These are phyloP conservation scores for Neonectria faginata DNA, from an alignment of 2,329 filamentous ascomycete species.

Conservation along the genomic window DNA sequence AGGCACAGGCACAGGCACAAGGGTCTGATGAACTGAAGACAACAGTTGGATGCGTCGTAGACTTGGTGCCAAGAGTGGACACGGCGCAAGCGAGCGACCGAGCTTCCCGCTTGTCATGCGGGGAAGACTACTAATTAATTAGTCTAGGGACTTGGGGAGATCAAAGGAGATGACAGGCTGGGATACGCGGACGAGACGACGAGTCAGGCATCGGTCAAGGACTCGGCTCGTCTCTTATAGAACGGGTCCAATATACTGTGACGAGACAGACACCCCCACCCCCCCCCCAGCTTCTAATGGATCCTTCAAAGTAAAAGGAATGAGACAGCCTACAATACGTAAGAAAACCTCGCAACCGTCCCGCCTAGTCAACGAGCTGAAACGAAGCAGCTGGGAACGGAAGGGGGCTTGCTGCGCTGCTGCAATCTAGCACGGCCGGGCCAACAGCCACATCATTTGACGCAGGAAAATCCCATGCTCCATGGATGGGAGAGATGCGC, in stretches of 20 bases:
- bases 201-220: too few relatives aligned
- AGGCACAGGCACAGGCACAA: not conserved
- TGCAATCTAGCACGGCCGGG: not conserved
- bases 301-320: not conserved
- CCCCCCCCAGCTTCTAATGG: too few relatives aligned
- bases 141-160: too few relatives aligned
- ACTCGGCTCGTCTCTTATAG: too few relatives aligned
- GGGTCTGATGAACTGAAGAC: not conserved
- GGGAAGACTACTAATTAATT: not conserved
- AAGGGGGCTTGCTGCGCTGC: slow-evolving; percentile 1
- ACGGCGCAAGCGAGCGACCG: not conserved
- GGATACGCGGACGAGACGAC: too few relatives aligned
- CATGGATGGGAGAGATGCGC: not conserved
- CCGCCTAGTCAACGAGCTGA: not conserved
- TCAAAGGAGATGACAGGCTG: too few relatives aligned
- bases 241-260: too few relatives aligned
- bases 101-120: not conserved
- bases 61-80: not conserved
- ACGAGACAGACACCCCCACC: too few relatives aligned
- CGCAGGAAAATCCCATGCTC: not conserved
- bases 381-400: not conserved
- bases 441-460: too few relatives aligned
- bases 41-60: not conserved
- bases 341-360: not conserved
- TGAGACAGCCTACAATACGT: too few relatives aligned